Percentiles rank a stretch among this genome's conserved stretches.
These are phyloP conservation scores for Erigeron canadensis DNA, from an alignment of 129 eudicot genomes.

Conservation along the genomic window DNA sequence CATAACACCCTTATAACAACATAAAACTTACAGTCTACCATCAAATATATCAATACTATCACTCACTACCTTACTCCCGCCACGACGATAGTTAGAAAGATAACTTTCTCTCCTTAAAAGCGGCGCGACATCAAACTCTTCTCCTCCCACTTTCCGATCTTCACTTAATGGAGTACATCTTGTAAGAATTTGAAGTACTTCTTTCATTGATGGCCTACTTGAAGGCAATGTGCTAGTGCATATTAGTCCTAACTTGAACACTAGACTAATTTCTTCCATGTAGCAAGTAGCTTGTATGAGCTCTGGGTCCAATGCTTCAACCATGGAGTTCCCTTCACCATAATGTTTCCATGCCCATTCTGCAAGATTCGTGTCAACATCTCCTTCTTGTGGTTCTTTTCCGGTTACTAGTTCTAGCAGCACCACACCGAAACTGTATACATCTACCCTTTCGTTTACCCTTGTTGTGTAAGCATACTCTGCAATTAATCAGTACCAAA, in stretches of 20 bases:
- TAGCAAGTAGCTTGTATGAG: constrained; percentile 42
- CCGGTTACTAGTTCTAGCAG: constrained; percentile 82
- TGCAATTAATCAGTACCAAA: constrained; percentile 27
- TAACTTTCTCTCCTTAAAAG: constrained; percentile 53
- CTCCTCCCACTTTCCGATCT: constrained; percentile 42
- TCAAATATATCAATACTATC: constrained; percentile 41
- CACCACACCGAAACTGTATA: constrained; percentile 88
- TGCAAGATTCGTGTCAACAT: constrained; percentile 57
- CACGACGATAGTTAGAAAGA: constrained; percentile 51
- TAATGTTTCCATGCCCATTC: constrained; percentile 88
- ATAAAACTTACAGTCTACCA: constrained; percentile 28
- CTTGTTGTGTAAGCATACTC: constrained; percentile 73
- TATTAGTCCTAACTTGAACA: constrained; percentile 67
- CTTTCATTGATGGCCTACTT: constrained; percentile 80
- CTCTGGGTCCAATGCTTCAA: constrained; percentile 50
- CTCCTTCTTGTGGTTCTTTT: constrained; percentile 68
- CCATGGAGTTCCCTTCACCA: constrained; percentile 51
- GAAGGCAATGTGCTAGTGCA: constrained; percentile 78
- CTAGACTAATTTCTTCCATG: constrained; percentile 56
- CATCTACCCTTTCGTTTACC: constrained; percentile 69
- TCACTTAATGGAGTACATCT: constrained; percentile 33
- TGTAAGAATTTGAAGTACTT: constrained; percentile 62
- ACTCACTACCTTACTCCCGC: constrained; percentile 44
- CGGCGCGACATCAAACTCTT: constrained; percentile 58
- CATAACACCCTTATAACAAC: background rate